Evolutionary conservation across 2,329 filamentous ascomycete genomes (phyloP), one percentile per base, ranked within the genome.

Genomic region (Aspergillus oerlinghausenensis): DNA sequence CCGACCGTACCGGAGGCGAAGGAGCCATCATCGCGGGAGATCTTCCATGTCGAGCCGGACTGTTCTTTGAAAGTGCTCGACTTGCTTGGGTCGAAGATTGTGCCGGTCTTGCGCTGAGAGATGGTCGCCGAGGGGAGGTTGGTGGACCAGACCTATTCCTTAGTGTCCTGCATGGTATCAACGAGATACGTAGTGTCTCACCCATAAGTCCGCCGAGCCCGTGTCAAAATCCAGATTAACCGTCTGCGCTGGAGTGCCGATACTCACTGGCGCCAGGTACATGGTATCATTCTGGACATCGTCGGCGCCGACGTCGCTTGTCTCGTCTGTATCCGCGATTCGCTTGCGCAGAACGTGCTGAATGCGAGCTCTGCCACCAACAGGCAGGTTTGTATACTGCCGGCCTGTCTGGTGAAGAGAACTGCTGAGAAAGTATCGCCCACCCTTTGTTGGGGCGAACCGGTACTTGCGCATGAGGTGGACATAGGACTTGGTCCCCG

Each of bases 161-260:
- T 38, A 38, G 32, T 17, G 17, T 17, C 1, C 6, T 17, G 14
- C 32, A 17, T 3, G 1, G 4, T 17, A 3, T 7, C 73, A 54
- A 14, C 14, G 9, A 38, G 8, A 29, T 42, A 25, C 6, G 23
- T 29, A 28, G 28, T n/a, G 51, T 60, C 77, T 63, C 74, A 85
- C 82, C 87, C 86, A 90, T 23, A 88, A 77, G 75, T 90, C 88
- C 21, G 86, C 80, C 10, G 85, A 88, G 21, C 87, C 87, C 42
- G 87, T 89, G 68, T 90, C 88, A 59, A 90, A 89, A 65, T 89
- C 82, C 14, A 89, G 70, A 60, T 79, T 80, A 47, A 86, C 62
- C 49, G 74, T 84, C 74, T 90, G 87, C 1, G 79, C 71, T 17
- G 87, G 87, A 1, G 82, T 86, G 28, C 88, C 88, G 58, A 90